Evolutionary conservation across 768 basidiomycete species (phyloP).

Genomic region (Clitopilus hobsonii): DNA sequence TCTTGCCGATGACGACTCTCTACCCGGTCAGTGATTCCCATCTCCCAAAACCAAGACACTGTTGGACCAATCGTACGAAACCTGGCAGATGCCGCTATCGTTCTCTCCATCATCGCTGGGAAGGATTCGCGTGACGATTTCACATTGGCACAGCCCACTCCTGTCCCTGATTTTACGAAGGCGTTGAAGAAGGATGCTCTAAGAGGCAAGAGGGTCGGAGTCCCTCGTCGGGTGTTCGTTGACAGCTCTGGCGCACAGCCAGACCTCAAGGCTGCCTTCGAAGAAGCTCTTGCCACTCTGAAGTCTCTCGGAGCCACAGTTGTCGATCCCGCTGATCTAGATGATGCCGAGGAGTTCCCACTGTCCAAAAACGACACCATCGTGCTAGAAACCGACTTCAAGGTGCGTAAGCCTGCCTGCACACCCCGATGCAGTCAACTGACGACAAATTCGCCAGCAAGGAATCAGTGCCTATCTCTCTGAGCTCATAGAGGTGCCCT

Average conservation of each 20-base stretch:
- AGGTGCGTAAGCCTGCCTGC: conserved; percentile 29
- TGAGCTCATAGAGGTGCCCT: conserved; percentile 44
- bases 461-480: conserved; percentile 46
- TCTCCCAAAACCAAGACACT: conserved; percentile 53
- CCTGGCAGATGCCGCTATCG: conserved; percentile 48
- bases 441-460: conserved; percentile 28
- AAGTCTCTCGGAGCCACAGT: conserved; percentile 42
- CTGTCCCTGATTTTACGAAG: conserved; percentile 51
- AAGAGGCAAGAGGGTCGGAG: conserved; percentile 48
- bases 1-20: background rate
- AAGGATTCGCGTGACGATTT: conserved; percentile 50
- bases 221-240: conserved; percentile 38
- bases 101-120: conserved; percentile 54
- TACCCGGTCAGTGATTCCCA: conserved; percentile 44
- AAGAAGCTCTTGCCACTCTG: conserved; percentile 32
- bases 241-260: conserved; percentile 22
- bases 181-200: conserved; percentile 44
- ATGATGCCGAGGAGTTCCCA: conserved; percentile 46
- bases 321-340: conserved; percentile 60
- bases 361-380: conserved; percentile 48
- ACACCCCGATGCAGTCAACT: background rate
- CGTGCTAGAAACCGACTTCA: conserved; percentile 54
- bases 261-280: conserved; percentile 32
- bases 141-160: conserved; percentile 45
- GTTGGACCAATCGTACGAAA: conserved; percentile 54